Base-by-base conservation (phyloP, 2,329 filamentous ascomycete genomes). In the Arthrobotrys sinensis region DNA sequence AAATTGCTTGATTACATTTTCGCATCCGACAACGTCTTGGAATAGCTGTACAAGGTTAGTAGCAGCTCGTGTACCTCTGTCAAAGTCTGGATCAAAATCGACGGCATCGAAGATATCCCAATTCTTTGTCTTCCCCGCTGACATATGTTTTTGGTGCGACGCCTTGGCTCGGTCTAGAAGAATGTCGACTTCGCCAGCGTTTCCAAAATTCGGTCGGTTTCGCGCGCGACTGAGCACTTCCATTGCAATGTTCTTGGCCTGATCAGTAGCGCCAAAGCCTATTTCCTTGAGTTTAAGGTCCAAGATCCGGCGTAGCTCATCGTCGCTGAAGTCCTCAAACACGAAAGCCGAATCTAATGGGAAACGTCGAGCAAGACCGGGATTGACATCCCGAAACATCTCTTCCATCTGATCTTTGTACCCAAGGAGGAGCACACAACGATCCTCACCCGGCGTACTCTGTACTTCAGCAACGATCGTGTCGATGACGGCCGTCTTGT, bases 381-480 rank as follows among this genome's bases (percentile, higher is more conserved):
- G 91, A 75, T 94, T 93, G 55, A 89, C 88, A 40, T 91, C 90
- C 19, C 90, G 88, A 77, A 93, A 90, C 91, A 93, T 93, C 0
- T 87, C 84, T 65, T 89, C 86, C 89, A 94, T 92, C 80, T 91
- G 86, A 0, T 90, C 88, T 60, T 89, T 87, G 83, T 94, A 94
- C 0, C 92, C 92, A 0, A 93, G 85, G 0, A 94, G 85, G 0
- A 94, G 85, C 0, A 94, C 90, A 79, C 91, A 93, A 2, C 91
- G 88, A 83, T 94, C 91, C 28, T 93, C 91, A 0, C 91, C 90
- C 0, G 90, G 89, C 0, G 87, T 87, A 80, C 88, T 91, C 77
- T 93, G 91, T 0, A 94, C 88, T 80, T 93, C 90, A 0, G 91
- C 90, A 0, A 93, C 91, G 10, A 93, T 89, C 0, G 91, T 93